Base-by-base conservation (phyloP, 768 basidiomycete species). In the Mycena vitilis region DNA sequence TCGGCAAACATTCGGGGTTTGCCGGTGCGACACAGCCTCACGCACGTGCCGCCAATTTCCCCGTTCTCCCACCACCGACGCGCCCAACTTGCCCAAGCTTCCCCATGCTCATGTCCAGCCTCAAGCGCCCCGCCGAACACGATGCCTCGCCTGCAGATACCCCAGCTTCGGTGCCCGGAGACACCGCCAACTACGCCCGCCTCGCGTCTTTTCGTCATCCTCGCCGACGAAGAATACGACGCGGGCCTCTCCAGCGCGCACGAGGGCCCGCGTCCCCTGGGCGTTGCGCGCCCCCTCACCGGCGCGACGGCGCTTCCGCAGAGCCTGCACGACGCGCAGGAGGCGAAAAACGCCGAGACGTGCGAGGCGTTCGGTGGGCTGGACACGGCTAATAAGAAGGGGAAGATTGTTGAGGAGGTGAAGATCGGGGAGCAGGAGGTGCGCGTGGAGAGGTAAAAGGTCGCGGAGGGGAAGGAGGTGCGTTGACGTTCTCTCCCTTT, bases 371-470 rank as follows among this genome's bases (percentile, higher is more conserved):
- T 66, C 12, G 58, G 2, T 1, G 65, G 65, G 30, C 42, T 66
- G 25, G 58, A 66, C 10, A 45, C 65, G 49, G 44, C 18, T 5
- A 22, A 40, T 7, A 51, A 49, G 30, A 66, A 60, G 44, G 65
- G 58, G 36, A 66, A 66, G 51, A 2, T 66, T 12, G 58, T 66
- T 5, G 65, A 58, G 11, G 51, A 60, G 58, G 65, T 38, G 25
- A 6, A 7, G 4, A 37, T 60, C n/a, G 65, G 65, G 16, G 45
- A 45, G n/a, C 22, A 54, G 49, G 45, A 54, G 34, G 65, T 22
- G 51, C 65, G 65, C 58, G 65, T 66, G 12, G 58, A 66, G 51
- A 60, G 47, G 65, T 66, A 58, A 58, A 66, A 66, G 57, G 44
- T 66, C n/a, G 58, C 58, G 20, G 57, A 52, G 25, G 58, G 58